A percentile compares a stretch with the other conserved stretches of the same genome.
These are phyloP conservation scores for Baorangia bicolor DNA, from an alignment of 768 basidiomycete genomes.

Conservation along the genomic window DNA sequence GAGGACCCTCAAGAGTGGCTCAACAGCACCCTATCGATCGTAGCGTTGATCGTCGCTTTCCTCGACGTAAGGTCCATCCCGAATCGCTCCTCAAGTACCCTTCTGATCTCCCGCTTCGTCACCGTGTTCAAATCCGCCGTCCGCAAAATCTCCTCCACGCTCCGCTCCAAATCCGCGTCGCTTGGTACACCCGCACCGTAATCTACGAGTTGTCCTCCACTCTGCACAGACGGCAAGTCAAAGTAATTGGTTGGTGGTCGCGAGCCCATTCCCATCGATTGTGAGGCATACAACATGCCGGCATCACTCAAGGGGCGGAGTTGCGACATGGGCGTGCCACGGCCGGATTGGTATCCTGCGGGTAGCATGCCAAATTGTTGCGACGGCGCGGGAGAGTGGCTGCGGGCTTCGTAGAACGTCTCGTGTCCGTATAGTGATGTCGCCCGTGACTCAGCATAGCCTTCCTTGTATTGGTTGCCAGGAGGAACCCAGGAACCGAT, in stretches of 20 bases:
- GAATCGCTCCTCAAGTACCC: conserved; percentile 78
- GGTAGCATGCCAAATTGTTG: conserved; percentile 52
- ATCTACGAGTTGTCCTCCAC: conserved; percentile 50
- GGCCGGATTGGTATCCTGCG: conserved; percentile 74
- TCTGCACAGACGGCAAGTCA: conserved; percentile 55
- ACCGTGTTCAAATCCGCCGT: conserved; percentile 84
- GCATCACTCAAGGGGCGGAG: conserved; percentile 34
- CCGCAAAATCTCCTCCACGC: conserved; percentile 71
- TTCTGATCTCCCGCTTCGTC: conserved; percentile 89
- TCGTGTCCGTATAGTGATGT: conserved; percentile 86
- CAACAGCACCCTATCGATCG: conserved; percentile 71
- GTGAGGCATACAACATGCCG: conserved; percentile 53
- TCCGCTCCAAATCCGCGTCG: conserved; percentile 70
- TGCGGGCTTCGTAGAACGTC: conserved; percentile 77
- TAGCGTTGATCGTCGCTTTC: conserved; percentile 72
- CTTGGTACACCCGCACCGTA: conserved; percentile 49
- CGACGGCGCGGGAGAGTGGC: conserved; percentile 73
- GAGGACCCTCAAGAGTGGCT: conserved; percentile 35
- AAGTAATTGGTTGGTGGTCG: conserved; percentile 76
- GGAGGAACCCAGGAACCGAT: conserved; percentile 92
- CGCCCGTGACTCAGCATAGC: conserved; percentile 74
- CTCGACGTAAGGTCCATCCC: conserved; percentile 72
- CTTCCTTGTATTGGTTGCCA: conserved; percentile 64
- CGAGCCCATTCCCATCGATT: conserved; percentile 62
- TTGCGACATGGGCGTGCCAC: conserved; percentile 64